Conservation (phyloP, 805 yeast species). For the Yamadazyma endophytica region DNA sequence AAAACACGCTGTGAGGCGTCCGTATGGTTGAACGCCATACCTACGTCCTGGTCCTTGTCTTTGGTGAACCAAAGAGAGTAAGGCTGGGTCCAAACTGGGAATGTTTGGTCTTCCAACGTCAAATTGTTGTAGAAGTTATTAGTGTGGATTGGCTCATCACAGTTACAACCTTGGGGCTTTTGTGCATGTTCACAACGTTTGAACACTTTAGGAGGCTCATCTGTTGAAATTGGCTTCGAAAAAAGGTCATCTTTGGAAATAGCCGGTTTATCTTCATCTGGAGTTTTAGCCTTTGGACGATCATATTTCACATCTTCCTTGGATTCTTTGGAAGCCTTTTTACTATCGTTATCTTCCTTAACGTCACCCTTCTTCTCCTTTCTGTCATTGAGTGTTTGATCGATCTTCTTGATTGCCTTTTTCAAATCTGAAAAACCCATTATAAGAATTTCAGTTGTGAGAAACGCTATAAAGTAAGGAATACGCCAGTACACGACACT, state of each 20-base stretch:
- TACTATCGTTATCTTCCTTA: neutral
- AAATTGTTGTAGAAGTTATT: conserved; percentile 78
- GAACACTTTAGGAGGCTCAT: conserved; percentile 44
- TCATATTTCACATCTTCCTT: neutral
- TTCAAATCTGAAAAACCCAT: conserved; percentile 26
- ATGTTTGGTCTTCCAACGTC: conserved; percentile 59
- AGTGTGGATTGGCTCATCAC: conserved; percentile 54
- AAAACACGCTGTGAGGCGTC: conserved; percentile 56
- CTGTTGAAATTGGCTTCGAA: conserved; percentile 36
- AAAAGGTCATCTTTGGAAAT: conserved; percentile 29
- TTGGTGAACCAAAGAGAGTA: conserved; percentile 67
- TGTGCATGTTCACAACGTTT: conserved; percentile 27
- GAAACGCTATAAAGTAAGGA: too few relatives aligned
- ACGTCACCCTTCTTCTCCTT: neutral
- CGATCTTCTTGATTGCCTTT: conserved; percentile 18
- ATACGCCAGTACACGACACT: too few relatives aligned
- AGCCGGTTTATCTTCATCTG: neutral
- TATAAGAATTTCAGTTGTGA: too few relatives aligned
- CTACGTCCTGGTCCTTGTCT: conserved; percentile 43
- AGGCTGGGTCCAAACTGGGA: conserved; percentile 80
- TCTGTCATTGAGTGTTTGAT: conserved; percentile 1
- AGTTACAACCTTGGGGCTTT: conserved; percentile 29
- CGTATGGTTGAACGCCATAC: conserved; percentile 67
- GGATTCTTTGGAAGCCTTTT: neutral
- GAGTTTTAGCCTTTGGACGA: conserved; percentile 5